Conservation (phyloP, 306 rosid genomes). For the Gillenia trifoliata region DNA sequence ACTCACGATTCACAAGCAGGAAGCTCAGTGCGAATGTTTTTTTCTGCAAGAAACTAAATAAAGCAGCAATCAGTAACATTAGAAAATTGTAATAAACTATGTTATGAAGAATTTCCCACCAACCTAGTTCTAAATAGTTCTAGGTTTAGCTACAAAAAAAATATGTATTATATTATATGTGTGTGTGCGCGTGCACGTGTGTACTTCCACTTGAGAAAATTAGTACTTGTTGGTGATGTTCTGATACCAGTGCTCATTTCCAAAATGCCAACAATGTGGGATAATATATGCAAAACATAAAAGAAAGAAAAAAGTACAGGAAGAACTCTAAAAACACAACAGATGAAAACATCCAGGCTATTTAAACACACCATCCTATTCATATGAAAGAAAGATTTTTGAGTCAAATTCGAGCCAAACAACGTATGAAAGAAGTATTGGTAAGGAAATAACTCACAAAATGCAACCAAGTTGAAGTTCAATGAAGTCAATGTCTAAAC, state of each 20-base stretch:
- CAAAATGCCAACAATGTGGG: not conserved
- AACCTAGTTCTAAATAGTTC: not conserved
- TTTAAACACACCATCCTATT: not conserved
- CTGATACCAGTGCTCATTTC: not conserved
- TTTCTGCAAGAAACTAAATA: conserved; percentile 61
- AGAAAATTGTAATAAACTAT: conserved; percentile 12
- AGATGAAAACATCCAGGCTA: not conserved
- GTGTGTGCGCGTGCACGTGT: too few species aligned
- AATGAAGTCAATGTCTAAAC: not conserved
- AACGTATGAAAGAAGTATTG: not conserved
- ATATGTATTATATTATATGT: too few species aligned
- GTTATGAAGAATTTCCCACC: not conserved
- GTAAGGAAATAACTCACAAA: not conserved
- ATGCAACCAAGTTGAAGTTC: not conserved
- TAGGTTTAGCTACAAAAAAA: not conserved
- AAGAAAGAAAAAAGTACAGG: not conserved
- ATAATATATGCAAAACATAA: not conserved
- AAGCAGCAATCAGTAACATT: conserved; percentile 33
- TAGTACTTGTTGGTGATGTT: not conserved
- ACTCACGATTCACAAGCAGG: conserved; percentile 72
- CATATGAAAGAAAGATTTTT: not conserved
- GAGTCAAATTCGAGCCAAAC: too few species aligned
- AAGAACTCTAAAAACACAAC: not conserved
- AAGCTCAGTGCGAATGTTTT: conserved; percentile 50
- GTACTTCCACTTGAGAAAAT: not conserved